Evolutionary conservation across 2,329 filamentous ascomycete species (phyloP).

Genomic region (Helminthosporium solani): DNA sequence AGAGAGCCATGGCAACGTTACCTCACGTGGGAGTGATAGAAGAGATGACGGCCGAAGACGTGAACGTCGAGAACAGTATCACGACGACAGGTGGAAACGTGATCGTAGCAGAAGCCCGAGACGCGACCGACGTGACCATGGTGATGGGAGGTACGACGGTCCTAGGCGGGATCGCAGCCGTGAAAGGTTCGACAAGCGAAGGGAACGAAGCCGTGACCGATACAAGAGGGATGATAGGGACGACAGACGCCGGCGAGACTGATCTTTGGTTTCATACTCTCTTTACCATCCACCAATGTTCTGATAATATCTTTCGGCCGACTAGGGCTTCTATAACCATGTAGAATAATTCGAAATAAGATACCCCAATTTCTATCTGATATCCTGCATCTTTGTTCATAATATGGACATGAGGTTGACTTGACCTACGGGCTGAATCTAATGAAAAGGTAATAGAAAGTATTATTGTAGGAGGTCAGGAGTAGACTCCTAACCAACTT

Average conservation of each 20-base stretch:
- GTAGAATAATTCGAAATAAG: too few relatives aligned
- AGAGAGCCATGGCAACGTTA: slow-evolving; percentile 4
- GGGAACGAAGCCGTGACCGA: slow-evolving; percentile 44
- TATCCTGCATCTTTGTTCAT: not conserved
- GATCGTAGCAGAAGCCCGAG: slow-evolving; percentile 39
- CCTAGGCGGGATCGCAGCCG: slow-evolving; percentile 29
- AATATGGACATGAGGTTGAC: too few relatives aligned
- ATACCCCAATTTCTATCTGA: not conserved
- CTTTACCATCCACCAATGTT: not conserved
- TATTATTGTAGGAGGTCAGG: too few relatives aligned
- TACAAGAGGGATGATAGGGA: slow-evolving; percentile 44
- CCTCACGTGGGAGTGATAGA: slow-evolving; percentile 23
- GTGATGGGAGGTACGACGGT: slow-evolving; percentile 31
- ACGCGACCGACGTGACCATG: slow-evolving; percentile 33
- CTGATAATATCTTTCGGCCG: too few relatives aligned
- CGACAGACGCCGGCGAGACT: slow-evolving; percentile 26
- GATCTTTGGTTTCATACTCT: not conserved
- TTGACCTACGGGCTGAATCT: too few relatives aligned
- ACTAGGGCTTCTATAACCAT: too few relatives aligned
- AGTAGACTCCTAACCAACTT: too few relatives aligned
- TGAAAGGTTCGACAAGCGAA: slow-evolving; percentile 36
- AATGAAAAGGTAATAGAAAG: too few relatives aligned
- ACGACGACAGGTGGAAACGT: slow-evolving; percentile 42
- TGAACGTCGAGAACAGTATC: slow-evolving; percentile 37
- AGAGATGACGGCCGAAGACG: slow-evolving; percentile 44